Evolutionary conservation across 169 alveolate genomes (phyloP).

Genomic region (Cryptosporidium meleagridis): DNA sequence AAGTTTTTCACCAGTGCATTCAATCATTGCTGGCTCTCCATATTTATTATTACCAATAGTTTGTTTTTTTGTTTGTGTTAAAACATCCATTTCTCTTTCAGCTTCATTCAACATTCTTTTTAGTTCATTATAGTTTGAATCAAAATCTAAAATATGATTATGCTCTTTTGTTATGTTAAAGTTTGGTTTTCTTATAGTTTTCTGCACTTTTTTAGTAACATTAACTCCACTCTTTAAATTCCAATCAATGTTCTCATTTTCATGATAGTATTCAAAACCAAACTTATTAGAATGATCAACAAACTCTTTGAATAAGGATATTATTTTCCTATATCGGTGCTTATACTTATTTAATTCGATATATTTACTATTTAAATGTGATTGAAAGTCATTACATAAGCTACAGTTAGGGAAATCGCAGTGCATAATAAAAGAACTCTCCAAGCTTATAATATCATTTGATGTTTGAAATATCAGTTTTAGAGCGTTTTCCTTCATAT

Average conservation of each 20-base stretch:
- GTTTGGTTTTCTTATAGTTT: slow-evolving; percentile 5
- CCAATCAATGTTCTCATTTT: background rate
- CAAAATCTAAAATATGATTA: background rate
- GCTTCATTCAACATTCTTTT: background rate
- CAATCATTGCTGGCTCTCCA: background rate
- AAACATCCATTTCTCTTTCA: background rate
- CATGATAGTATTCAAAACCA: background rate
- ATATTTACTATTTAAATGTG: slow-evolving; percentile 20
- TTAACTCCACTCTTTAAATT: background rate
- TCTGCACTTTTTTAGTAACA: background rate
- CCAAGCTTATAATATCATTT: slow-evolving; percentile 3
- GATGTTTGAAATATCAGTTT: background rate
- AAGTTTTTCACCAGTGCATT: background rate
- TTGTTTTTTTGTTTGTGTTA: background rate
- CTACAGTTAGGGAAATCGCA: slow-evolving; percentile 47
- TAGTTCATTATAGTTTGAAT: slow-evolving; percentile 1
- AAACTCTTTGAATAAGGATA: slow-evolving; percentile 25
- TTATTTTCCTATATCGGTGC: background rate
- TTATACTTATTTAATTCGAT: slow-evolving; percentile 13
- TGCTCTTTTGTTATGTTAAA: slow-evolving; percentile 7
- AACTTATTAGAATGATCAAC: slow-evolving; percentile 53
- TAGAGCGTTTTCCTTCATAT: slow-evolving; percentile 17
- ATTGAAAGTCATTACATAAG: slow-evolving; percentile 36
- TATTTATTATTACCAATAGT: background rate
- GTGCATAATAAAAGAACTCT: background rate